Evolutionary conservation across 441 rosid genomes (phyloP).

Genomic region (Eutrema salsugineum): DNA sequence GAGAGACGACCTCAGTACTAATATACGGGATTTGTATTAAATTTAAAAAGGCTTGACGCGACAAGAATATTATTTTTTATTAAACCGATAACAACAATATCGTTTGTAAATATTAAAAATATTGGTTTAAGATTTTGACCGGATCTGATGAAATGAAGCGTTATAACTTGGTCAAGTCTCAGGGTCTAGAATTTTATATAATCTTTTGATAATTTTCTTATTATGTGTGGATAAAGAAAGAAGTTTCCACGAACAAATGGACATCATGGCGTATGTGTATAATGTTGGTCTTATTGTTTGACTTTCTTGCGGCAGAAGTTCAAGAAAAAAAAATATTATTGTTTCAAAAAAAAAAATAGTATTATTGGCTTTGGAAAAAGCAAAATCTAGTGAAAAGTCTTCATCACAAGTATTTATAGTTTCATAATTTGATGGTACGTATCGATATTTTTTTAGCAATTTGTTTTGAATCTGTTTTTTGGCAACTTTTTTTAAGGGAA

Average conservation of each 20-base stretch:
- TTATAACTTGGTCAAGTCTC: conserved; percentile 27
- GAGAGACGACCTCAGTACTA: conserved; percentile 24
- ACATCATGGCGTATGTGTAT: conserved; percentile 6
- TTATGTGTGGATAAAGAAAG: neutral
- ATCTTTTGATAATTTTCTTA: neutral
- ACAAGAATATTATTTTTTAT: conserved; percentile 7
- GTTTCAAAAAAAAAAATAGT: no score
- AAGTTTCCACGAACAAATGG: conserved; percentile 14
- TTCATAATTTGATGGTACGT: no score
- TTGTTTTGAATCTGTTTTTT: no score
- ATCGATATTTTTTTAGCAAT: no score
- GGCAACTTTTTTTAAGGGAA: no score
- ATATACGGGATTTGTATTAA: conserved; percentile 20
- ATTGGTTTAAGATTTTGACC: conserved; percentile 1
- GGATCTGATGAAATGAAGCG: conserved; percentile 24
- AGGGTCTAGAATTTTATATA: neutral
- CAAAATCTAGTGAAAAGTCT: no score
- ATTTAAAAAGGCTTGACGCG: conserved; percentile 9
- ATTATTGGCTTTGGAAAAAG: no score
- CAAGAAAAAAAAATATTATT: neutral
- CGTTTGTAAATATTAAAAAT: neutral
- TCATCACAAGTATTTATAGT: no score
- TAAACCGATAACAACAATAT: neutral
- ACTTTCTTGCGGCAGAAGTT: conserved; percentile 24
- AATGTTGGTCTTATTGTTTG: neutral